A percentile compares a stretch with the other conserved stretches of the same genome.
Conservation (phyloP, 1,139 yeast genomes). For the Casaregolazyma suthepensis region DNA sequence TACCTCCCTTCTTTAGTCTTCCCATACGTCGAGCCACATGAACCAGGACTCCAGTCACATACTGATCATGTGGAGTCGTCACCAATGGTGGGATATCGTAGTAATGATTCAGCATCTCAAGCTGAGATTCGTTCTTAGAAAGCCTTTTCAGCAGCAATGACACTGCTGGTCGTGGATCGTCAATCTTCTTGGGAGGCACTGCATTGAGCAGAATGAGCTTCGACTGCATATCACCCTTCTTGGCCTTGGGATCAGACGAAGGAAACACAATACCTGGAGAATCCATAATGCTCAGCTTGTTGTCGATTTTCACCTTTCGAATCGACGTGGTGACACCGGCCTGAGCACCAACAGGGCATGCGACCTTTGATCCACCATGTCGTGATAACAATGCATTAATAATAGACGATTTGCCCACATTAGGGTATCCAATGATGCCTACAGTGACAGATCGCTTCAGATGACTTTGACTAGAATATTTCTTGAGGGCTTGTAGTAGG, state of each 20-base stretch:
- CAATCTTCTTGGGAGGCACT: constrained; percentile 78
- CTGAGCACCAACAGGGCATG: constrained; percentile 96
- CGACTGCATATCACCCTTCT: constrained; percentile 67
- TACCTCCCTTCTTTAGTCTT: constrained; percentile 85
- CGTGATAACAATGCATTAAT: constrained; percentile 84
- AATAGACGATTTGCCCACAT: constrained; percentile 91
- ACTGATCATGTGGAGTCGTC: constrained; percentile 33
- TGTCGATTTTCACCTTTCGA: constrained; percentile 89
- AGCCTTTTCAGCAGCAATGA: constrained; percentile 69
- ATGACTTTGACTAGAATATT: constrained; percentile 76
- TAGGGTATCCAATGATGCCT: constrained; percentile 96
- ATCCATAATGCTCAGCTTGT: constrained; percentile 80
- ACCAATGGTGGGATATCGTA: constrained; percentile 84
- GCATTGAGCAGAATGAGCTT: constrained; percentile 85
- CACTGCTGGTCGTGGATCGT: constrained; percentile 81
- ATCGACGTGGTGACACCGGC: constrained; percentile 94
- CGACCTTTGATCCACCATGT: constrained; percentile 55
- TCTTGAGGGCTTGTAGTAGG: constrained; percentile 73
- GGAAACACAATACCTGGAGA: constrained; percentile 99
- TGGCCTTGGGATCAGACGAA: constrained; percentile 45
- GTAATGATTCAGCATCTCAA: constrained; percentile 62
- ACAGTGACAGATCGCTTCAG: constrained; percentile 88
- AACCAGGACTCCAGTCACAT: constrained; percentile 70
- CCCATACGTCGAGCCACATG: constrained; percentile 93
- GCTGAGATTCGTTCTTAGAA: constrained; percentile 53